Evolutionary conservation across 169 alveolate species (phyloP).

Genomic region (Ichthyophthirius multifiliis): DNA sequence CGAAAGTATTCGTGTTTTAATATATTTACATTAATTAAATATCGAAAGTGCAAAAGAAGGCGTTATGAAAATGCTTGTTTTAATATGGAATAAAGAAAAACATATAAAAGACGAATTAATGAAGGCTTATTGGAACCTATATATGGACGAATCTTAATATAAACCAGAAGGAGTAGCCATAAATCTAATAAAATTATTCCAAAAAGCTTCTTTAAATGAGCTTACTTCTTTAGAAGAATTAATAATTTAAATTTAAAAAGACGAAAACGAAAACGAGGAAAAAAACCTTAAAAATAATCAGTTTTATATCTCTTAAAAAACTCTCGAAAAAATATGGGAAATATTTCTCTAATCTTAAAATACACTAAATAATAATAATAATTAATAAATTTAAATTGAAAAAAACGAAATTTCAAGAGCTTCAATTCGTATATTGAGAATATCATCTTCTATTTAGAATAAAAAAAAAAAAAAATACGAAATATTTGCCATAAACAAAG

Average conservation of each 20-base stretch:
- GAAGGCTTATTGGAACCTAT: slow-evolving; percentile 54
- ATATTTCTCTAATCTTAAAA: too few relatives aligned
- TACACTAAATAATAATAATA: too few relatives aligned
- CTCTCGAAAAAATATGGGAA: neutral
- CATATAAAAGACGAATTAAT: slow-evolving; percentile 46
- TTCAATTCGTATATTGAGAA: too few relatives aligned
- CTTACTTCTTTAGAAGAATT: slow-evolving; percentile 54
- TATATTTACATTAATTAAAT: slow-evolving; percentile 46
- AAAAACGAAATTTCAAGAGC: too few relatives aligned
- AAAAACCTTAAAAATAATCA: neutral
- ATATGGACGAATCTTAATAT: slow-evolving; percentile 42
- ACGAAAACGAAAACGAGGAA: neutral
- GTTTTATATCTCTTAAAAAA: neutral
- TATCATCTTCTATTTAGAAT: too few relatives aligned
- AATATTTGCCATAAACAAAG: neutral
- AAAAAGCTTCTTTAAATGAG: slow-evolving; percentile 39
- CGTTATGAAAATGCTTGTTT: slow-evolving; percentile 59
- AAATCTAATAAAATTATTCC: slow-evolving; percentile 30
- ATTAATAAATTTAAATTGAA: too few relatives aligned
- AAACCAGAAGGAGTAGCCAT: slow-evolving; percentile 46
- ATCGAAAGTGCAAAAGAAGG: slow-evolving; percentile 62
- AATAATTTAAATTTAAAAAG: neutral
- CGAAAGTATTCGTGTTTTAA: slow-evolving; percentile 59
- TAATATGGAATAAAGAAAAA: slow-evolving; percentile 56
- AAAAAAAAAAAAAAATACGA: neutral